Evolutionary conservation across 2,329 filamentous ascomycete genomes (phyloP), one percentile per base, ranked within the genome.

Genomic region (Aureobasidium musti): DNA sequence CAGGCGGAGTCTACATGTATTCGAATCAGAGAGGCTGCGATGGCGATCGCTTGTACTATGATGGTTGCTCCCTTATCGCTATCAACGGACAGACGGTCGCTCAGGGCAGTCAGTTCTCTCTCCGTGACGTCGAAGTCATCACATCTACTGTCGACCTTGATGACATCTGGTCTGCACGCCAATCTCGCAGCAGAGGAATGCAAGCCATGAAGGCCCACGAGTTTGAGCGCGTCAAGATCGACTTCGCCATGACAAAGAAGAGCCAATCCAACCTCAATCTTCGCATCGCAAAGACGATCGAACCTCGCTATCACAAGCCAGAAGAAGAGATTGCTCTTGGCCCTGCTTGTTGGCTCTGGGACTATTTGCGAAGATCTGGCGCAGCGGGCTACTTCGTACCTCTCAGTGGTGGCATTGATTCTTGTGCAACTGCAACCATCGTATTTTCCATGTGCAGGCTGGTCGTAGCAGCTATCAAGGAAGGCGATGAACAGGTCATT

Each of bases 241-340:
- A 80, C 21, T 81, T 83, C 68, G 74, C 76, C 43, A 76, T 86
- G 2, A 80, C 80, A 0, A 47, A 57, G 19, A 69, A 67, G 33
- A 50, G 63, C 8, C 30, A 52, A 17, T 61, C 39, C 26, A 41
- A 66, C 28, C 54, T 35, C 23, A 23, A 45, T 7, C 61, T 64
- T 35, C 47, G 39, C 13, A 73, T 73, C 26, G 72, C 75, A 39
- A 72, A 73, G 1, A 77, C 78, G 11, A 79, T 82, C 5, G 69
- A 81, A 47, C 78, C 85, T 2, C 78, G 79, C n/a, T 85, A 86
- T 68, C 85, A 89, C 71, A 76, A 78, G 0, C 86, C 87, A 0
- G 87, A 89, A 71, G 87, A 91, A 71, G 87, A 89, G 73, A 90
- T 91, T 67, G 85, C 86, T 1, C 76, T 87, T 1, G 86, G 86